These are phyloP conservation scores for Thelephora aurantiotincta DNA, from an alignment of 768 basidiomycete species.

Conservation along the genomic window DNA sequence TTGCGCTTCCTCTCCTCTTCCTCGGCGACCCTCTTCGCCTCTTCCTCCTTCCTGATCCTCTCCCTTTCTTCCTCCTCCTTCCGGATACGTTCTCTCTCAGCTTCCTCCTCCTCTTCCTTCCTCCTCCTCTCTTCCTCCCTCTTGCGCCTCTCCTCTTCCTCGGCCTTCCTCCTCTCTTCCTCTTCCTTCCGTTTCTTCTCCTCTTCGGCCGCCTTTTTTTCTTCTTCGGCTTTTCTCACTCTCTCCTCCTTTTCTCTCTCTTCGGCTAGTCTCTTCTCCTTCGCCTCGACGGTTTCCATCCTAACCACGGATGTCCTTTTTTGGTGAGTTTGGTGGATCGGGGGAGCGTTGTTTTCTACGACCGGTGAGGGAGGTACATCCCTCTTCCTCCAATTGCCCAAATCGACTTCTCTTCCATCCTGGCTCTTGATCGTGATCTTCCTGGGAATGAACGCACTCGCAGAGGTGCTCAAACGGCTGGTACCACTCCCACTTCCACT, in stretches of 20 bases:
- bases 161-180: conserved; percentile 9
- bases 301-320: conserved; percentile 27
- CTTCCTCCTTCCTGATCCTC: conserved; percentile 20
- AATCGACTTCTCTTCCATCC: conserved; percentile 49
- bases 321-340: conserved; percentile 24
- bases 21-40: conserved; percentile 21
- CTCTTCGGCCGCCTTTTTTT: conserved; percentile 31
- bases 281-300: conserved; percentile 50
- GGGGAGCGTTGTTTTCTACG: conserved; percentile 9
- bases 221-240: conserved; percentile 22
- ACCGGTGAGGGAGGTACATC: conserved; percentile 25
- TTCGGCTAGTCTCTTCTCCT: conserved; percentile 31
- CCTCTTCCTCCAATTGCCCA: conserved; percentile 35
- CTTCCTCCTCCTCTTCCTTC: conserved; percentile 43
- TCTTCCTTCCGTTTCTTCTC: conserved; percentile 16
- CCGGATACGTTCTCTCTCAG: conserved; percentile 25
- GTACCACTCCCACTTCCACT: conserved; percentile 12
- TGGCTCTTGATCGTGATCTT: conserved; percentile 36
- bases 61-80: conserved; percentile 20
- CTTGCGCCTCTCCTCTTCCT: conserved; percentile 13
- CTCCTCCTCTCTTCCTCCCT: conserved; percentile 22
- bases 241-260: conserved; percentile 19
- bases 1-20: conserved; percentile 24
- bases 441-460: conserved; percentile 55
- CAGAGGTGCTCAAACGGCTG: conserved; percentile 40